Evolutionary conservation across 768 basidiomycete species (phyloP).

Genomic region (Lentinus brumalis): DNA sequence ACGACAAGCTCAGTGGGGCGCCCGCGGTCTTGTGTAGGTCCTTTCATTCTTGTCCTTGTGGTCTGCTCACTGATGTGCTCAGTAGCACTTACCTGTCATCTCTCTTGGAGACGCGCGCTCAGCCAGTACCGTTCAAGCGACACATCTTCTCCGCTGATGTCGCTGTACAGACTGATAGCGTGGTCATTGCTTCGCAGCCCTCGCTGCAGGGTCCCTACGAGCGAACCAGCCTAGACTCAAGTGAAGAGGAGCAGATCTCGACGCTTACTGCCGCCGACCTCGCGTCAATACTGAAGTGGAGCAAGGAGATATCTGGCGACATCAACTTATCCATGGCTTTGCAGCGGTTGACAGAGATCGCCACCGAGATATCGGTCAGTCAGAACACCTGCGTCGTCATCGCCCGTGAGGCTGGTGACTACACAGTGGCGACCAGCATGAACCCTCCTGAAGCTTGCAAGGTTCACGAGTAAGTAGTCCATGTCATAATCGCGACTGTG

Average conservation of each 20-base stretch:
- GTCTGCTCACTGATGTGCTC: not conserved
- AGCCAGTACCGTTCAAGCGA: conserved; percentile 49
- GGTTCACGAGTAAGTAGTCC: conserved; percentile 61
- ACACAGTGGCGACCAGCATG: conserved; percentile 70
- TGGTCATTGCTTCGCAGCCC: conserved; percentile 35
- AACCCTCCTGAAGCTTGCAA: conserved; percentile 58
- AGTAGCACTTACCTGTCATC: conserved; percentile 53
- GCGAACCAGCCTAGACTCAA: conserved; percentile 36
- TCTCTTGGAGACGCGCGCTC: conserved; percentile 45
- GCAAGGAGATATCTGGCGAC: conserved; percentile 73
- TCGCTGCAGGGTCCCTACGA: conserved; percentile 32
- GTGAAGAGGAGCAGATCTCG: conserved; percentile 55
- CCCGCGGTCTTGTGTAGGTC: conserved; percentile 68
- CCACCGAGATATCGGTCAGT: conserved; percentile 66
- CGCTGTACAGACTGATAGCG: conserved; percentile 59
- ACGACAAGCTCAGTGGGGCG: conserved; percentile 72
- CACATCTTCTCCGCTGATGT: conserved; percentile 59
- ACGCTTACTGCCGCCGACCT: conserved; percentile 63
- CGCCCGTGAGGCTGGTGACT: conserved; percentile 69
- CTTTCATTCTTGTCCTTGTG: not conserved
- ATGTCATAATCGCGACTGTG: not conserved
- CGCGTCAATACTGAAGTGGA: conserved; percentile 72
- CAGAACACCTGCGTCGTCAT: conserved; percentile 71
- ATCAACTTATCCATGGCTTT: conserved; percentile 68
- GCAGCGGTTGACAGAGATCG: conserved; percentile 71